These are phyloP conservation scores for Aspergillus phoenicis DNA, from an alignment of 2,329 filamentous ascomycete genomes.

Conservation along the genomic window DNA sequence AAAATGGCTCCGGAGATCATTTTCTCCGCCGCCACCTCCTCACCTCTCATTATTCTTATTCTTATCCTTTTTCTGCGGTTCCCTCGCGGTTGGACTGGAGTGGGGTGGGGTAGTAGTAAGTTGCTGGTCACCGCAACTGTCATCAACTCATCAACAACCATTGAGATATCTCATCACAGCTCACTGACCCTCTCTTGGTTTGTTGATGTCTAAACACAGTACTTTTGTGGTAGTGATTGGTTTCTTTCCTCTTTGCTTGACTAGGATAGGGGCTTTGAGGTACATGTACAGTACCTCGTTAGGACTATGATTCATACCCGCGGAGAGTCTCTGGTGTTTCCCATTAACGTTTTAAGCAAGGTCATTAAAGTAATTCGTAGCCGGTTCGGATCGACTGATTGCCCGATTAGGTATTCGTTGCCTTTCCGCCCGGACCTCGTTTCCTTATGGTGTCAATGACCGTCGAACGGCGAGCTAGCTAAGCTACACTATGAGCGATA, in stretches of 20 bases:
- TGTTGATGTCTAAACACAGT: not conserved
- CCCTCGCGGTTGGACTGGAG: not conserved
- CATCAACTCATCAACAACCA: constrained; percentile 5
- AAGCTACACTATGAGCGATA: constrained; percentile 5
- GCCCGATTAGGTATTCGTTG: not conserved
- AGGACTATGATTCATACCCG: not conserved
- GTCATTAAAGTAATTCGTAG: not conserved
- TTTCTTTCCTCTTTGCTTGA: too few relatives aligned
- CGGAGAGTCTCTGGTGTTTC: not conserved
- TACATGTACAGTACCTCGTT: too few relatives aligned
- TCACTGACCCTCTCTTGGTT: not conserved
- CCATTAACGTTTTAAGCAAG: not conserved
- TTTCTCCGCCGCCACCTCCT: constrained; percentile 9
- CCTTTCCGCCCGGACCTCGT: not conserved
- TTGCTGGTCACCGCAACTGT: constrained; percentile 12
- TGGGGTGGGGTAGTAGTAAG: constrained; percentile 1
- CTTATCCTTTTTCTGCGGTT: not conserved
- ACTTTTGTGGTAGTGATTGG: not conserved
- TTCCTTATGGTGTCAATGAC: not conserved
- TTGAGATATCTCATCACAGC: not conserved
- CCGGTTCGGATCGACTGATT: constrained; percentile 1
- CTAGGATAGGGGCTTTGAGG: too few relatives aligned
- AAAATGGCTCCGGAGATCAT: not conserved
- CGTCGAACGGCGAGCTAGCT: not conserved
- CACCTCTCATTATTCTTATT: not conserved